phyloP scores from a whole-genome alignment of 257 asterid genomes.

The Fraxinus quadrangulata region DNA sequence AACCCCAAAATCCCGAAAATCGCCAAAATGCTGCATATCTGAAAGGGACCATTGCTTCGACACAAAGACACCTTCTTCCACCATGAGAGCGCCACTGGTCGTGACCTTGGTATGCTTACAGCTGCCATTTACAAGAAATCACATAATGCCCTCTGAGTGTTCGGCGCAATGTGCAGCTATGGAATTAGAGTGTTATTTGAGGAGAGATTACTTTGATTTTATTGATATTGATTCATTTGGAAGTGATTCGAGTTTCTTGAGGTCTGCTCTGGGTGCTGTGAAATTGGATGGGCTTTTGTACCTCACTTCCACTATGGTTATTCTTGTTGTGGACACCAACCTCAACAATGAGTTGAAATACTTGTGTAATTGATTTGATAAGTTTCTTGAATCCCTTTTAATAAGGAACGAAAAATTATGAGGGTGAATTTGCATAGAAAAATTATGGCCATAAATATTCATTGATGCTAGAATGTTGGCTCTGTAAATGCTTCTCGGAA shows the following conservation, averaged over 20 bases:
- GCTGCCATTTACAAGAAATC: conserved; percentile 66
- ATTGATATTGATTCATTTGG: conserved; percentile 90
- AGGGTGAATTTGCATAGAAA: no score
- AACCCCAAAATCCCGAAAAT: conserved; percentile 28
- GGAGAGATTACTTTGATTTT: conserved; percentile 68
- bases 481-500: no score
- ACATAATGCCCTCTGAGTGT: conserved; percentile 61
- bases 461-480: no score
- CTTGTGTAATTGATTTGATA: not conserved
- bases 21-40: conserved; percentile 44
- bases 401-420: not conserved
- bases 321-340: conserved; percentile 90
- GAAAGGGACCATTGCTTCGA: conserved; percentile 70
- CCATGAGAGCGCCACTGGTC: conserved; percentile 85
- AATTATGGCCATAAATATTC: no score
- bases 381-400: not conserved
- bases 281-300: conserved; percentile 80
- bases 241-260: conserved; percentile 76
- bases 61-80: conserved; percentile 77
- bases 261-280: conserved; percentile 71
- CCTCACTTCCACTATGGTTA: conserved; percentile 75
- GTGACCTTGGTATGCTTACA: conserved; percentile 88
- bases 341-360: conserved; percentile 68
- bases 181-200: conserved; percentile 76
- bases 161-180: conserved; percentile 95